A percentile compares a stretch with the other conserved stretches of the same genome.
phyloP scores from a whole-genome alignment of 257 asterid species.

The Solanum dulcamara region DNA sequence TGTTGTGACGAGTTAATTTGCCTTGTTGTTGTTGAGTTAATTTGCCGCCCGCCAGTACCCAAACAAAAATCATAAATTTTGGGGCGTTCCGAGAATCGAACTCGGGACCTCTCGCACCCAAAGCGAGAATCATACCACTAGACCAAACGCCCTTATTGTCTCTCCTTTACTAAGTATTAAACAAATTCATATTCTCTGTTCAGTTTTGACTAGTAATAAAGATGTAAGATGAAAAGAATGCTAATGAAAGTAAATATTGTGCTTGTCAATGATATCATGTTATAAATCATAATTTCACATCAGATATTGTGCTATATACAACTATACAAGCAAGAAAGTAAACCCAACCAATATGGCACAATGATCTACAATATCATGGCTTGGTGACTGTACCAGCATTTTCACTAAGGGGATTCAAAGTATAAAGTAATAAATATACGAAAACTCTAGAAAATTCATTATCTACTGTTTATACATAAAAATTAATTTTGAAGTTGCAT shows the following conservation, averaged over 20 bases:
- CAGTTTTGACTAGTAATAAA: background rate
- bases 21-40: too few species aligned
- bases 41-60: too few species aligned
- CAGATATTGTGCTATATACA: background rate
- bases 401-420: background rate
- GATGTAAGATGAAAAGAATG: accelerated
- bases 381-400: accelerated
- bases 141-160: constrained; percentile 56
- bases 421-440: background rate
- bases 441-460: background rate
- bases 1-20: background rate
- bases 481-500: background rate
- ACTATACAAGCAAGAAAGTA: background rate
- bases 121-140: constrained; percentile 88
- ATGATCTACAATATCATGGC: background rate
- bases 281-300: background rate
- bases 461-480: background rate
- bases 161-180: accelerated
- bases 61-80: accelerated
- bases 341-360: background rate
- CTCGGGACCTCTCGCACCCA: constrained; percentile 86
- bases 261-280: background rate
- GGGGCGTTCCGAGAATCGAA: constrained; percentile 90
- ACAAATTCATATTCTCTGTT: background rate
- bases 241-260: background rate